A percentile compares a stretch with the other conserved stretches of the same genome.
These are phyloP conservation scores for Phytophthora cajani DNA, from an alignment of 352 stramenopile genomes.

Conservation along the genomic window DNA sequence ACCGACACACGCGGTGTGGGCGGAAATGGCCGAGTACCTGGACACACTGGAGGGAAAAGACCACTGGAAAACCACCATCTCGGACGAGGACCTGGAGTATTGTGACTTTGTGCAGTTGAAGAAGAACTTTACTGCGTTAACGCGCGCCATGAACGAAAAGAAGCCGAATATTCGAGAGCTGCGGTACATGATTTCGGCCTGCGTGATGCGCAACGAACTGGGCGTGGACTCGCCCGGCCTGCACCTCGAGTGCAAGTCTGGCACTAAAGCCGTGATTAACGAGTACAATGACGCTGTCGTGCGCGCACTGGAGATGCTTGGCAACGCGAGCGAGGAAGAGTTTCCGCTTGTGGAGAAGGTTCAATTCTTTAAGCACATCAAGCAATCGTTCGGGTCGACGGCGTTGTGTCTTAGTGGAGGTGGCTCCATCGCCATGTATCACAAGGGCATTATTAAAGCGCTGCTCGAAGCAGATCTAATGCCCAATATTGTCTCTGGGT, in stretches of 20 bases:
- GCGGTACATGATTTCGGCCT: slow-evolving; percentile 69
- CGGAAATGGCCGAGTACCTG: slow-evolving; percentile 66
- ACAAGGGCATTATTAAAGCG: slow-evolving; percentile 93
- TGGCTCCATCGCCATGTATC: slow-evolving; percentile 94
- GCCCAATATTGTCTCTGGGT: slow-evolving; percentile 94
- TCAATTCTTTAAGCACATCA: slow-evolving; percentile 68
- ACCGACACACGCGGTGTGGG: slow-evolving; percentile 57
- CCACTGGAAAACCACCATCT: slow-evolving; percentile 63
- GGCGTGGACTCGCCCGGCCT: slow-evolving; percentile 63
- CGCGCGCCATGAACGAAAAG: slow-evolving; percentile 31
- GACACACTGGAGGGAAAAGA: slow-evolving; percentile 67
- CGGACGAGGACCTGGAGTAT: slow-evolving; percentile 56
- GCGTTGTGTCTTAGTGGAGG: slow-evolving; percentile 94
- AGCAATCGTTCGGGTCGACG: slow-evolving; percentile 89
- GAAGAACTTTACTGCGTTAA: slow-evolving; percentile 46
- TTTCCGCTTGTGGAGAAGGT: slow-evolving; percentile 36
- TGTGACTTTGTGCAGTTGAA: slow-evolving; percentile 70
- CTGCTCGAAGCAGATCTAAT: slow-evolving; percentile 89
- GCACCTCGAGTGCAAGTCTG: slow-evolving; percentile 65
- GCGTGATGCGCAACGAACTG: slow-evolving; percentile 73
- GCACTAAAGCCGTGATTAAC: slow-evolving; percentile 71
- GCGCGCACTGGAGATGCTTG: slow-evolving; percentile 52
- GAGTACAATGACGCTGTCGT: slow-evolving; percentile 58
- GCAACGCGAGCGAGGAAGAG: slow-evolving; percentile 28
- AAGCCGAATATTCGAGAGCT: slow-evolving; percentile 53